These are phyloP conservation scores for Boletus bicolor DNA, from an alignment of 768 basidiomycete genomes.

Conservation along the genomic window DNA sequence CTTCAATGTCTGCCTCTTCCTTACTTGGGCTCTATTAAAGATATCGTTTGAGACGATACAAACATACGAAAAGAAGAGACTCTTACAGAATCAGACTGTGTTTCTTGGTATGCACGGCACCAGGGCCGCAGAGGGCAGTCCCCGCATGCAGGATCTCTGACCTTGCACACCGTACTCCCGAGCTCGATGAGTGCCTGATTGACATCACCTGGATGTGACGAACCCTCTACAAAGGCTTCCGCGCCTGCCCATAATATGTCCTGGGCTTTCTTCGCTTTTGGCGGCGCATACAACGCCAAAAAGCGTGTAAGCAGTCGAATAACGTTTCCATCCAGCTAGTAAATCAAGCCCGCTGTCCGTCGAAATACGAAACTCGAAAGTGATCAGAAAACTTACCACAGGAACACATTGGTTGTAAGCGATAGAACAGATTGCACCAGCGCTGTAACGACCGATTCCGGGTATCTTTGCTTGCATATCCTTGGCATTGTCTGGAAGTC, in stretches of 20 bases:
- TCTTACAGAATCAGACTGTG: constrained; percentile 14
- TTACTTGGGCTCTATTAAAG: background rate
- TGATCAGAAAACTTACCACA: constrained; percentile 55
- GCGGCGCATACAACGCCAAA: constrained; percentile 76
- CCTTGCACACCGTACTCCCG: constrained; percentile 90
- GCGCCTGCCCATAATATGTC: constrained; percentile 85
- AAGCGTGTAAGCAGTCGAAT: constrained; percentile 81
- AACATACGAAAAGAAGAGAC: background rate
- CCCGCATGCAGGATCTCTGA: constrained; percentile 71
- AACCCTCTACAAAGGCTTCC: constrained; percentile 56
- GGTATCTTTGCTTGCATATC: constrained; percentile 82
- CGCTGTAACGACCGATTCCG: constrained; percentile 87
- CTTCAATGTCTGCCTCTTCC: constrained; percentile 64
- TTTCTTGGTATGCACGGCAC: constrained; percentile 60
- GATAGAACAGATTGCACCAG: constrained; percentile 82
- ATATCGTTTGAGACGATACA: background rate
- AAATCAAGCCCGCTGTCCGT: background rate
- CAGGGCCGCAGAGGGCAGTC: constrained; percentile 66
- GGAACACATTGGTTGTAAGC: constrained; percentile 82
- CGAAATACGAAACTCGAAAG: background rate
- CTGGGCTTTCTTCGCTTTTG: constrained; percentile 74
- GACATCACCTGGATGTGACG: constrained; percentile 68
- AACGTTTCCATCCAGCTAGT: constrained; percentile 86
- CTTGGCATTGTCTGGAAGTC: constrained; percentile 74
- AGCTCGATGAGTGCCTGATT: constrained; percentile 95